phyloP scores from a whole-genome alignment of 208 protist species.

The Porcisia hertigi region DNA sequence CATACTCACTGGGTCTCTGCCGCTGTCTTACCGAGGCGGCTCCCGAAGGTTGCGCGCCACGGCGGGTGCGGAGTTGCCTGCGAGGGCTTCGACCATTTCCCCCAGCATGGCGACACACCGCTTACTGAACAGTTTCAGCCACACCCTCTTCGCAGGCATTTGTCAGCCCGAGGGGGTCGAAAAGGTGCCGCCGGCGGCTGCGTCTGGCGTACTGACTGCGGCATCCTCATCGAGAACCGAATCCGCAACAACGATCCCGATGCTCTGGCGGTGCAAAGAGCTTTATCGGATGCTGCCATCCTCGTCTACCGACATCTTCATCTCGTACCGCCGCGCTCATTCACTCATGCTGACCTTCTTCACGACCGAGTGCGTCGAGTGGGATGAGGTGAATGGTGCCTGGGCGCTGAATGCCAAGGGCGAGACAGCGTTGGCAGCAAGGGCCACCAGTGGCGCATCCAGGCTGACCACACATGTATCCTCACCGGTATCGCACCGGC shows the following conservation, averaged over 20 bases:
- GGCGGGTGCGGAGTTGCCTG: neutral
- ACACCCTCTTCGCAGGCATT: constrained; percentile 57
- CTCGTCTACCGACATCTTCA: constrained; percentile 38
- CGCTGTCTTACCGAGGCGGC: neutral
- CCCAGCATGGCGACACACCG: constrained; percentile 61
- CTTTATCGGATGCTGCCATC: constrained; percentile 34
- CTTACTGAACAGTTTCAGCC: constrained; percentile 68
- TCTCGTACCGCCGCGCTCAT: constrained; percentile 36
- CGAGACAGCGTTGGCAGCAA: constrained; percentile 24
- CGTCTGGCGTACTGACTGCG: neutral
- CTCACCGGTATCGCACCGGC: too few species aligned
- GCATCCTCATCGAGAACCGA: neutral
- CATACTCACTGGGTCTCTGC: neutral
- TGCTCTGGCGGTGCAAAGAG: constrained; percentile 27
- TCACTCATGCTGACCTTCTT: constrained; percentile 39
- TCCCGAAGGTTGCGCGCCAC: neutral
- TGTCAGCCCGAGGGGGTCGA: constrained; percentile 18
- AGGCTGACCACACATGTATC: neutral
- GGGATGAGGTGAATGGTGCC: constrained; percentile 8
- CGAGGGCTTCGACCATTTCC: neutral
- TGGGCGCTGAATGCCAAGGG: constrained; percentile 30
- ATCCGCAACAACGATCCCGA: neutral
- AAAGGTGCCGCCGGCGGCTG: neutral
- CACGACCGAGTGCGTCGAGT: constrained; percentile 25
- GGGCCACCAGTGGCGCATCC: constrained; percentile 6